A percentile compares a stretch with the other conserved stretches of the same genome.
Evolutionary conservation across 2,329 filamentous ascomycete species (phyloP).

Genomic region (Purpureocillium takamizusanense): DNA sequence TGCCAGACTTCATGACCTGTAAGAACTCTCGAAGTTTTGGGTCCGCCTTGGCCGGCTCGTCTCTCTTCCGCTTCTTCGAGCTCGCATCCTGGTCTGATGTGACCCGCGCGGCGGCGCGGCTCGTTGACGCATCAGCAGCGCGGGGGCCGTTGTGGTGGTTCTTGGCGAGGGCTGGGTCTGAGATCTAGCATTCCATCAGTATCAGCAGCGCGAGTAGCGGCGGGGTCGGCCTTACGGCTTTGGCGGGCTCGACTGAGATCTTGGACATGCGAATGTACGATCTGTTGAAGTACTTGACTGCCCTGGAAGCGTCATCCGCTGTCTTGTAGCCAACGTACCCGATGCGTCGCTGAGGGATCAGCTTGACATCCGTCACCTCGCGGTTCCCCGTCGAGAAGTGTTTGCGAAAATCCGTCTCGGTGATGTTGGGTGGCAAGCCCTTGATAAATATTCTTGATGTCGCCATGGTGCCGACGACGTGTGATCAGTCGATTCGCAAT

Average conservation of each 20-base stretch:
- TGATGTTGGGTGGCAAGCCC: conserved; percentile 76
- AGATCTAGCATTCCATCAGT: conserved; percentile 33
- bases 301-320: conserved; percentile 67
- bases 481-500: not conserved
- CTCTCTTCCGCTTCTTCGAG: conserved; percentile 60
- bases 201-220: conserved; percentile 9
- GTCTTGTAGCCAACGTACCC: conserved; percentile 93
- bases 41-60: conserved; percentile 51
- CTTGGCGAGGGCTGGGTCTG: conserved; percentile 30
- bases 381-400: conserved; percentile 71
- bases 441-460: conserved; percentile 70
- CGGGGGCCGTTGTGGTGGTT: conserved; percentile 16
- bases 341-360: conserved; percentile 82
- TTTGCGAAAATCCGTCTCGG: conserved; percentile 75
- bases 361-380: conserved; percentile 82
- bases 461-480: conserved; percentile 28
- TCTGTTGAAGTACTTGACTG: conserved; percentile 91
- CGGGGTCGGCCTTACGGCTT: conserved; percentile 47
- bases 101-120: conserved; percentile 1
- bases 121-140: conserved; percentile 12
- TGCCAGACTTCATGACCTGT: conserved; percentile 61
- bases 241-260: conserved; percentile 81
- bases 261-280: conserved; percentile 94
- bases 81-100: conserved; percentile 23
- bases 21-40: conserved; percentile 82